These are phyloP conservation scores for Stachybotrys elegans DNA, from an alignment of 2,329 filamentous ascomycete species.

Conservation along the genomic window DNA sequence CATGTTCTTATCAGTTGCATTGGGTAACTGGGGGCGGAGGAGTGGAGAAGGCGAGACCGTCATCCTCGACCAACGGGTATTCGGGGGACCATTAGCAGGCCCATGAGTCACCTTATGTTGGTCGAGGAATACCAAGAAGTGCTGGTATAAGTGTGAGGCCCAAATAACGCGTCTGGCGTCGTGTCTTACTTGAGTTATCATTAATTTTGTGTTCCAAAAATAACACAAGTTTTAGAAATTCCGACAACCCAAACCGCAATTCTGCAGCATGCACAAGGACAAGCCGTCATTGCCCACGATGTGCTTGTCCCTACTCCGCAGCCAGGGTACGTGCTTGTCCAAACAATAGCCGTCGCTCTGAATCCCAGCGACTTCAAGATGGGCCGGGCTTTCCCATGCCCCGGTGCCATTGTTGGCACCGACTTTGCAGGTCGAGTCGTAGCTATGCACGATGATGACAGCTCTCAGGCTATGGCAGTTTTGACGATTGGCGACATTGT, in stretches of 20 bases:
- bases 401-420: neutral
- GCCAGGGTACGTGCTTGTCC: neutral
- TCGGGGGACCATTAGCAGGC: no score
- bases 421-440: neutral
- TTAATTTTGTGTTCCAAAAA: no score
- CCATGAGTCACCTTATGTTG: no score
- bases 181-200: no score
- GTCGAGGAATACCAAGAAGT: no score
- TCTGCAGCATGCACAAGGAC: neutral
- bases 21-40: no score
- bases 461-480: neutral
- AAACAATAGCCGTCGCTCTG: neutral
- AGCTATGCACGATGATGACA: neutral
- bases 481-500: neutral
- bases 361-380: slow-evolving; percentile 2
- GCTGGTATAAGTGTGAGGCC: no score
- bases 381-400: neutral
- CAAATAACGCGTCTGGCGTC: no score
- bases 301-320: neutral
- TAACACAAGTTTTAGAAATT: no score
- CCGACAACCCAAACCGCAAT: neutral
- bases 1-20: no score
- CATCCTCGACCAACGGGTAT: no score
- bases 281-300: neutral
- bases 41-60: no score